Evolutionary conservation across 768 basidiomycete genomes (phyloP), one percentile per base, ranked within the genome.

Genomic region (Lentinula lateritia): DNA sequence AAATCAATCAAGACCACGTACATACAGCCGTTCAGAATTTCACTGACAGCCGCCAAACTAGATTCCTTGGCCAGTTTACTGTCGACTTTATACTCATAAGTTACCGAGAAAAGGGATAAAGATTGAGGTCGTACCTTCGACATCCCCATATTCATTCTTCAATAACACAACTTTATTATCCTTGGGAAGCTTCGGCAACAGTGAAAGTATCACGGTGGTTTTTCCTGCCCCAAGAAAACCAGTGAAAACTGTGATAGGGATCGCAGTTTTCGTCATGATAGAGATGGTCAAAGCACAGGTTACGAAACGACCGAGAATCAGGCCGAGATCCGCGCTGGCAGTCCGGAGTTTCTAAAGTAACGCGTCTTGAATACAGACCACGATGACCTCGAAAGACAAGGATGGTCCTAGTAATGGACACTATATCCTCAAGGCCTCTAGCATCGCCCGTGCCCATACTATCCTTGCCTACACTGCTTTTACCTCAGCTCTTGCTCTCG

Each of bases 1-100:
- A 13, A 18, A 13, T 45, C 53, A 35, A 7, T 34, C 39, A 39
- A 46, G 50, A 18, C 64, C 68, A 72, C 86, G 73, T 66, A 95
- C 94, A 96, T 86, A 81, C 94, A 97, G n/a, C 94, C 95, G 72
- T 96, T 97, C 65, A 95, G 73, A 57, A 98, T 97, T 73, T 98
- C 95, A 67, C 87, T 92, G 61, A 98, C 94, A 0, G 91, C 93
- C 16, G 92, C 76, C 46, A 98, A 75, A 55, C 86, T 88, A 1
- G 90, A 92, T 68, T 95, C 88, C 62, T 87, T 82, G 13, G 93
- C 94, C 15, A 98, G 83, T 65, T 95, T 87, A 66, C 93, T 95
- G 70, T 98, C 95, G 53, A 98, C 95, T 91, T 18, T 5, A 16
- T 15, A 20, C 28, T 41, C 57, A 39, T 6, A 46, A 65, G 62